phyloP scores from a whole-genome alignment of 805 yeast species.

The Starmerella apis region DNA sequence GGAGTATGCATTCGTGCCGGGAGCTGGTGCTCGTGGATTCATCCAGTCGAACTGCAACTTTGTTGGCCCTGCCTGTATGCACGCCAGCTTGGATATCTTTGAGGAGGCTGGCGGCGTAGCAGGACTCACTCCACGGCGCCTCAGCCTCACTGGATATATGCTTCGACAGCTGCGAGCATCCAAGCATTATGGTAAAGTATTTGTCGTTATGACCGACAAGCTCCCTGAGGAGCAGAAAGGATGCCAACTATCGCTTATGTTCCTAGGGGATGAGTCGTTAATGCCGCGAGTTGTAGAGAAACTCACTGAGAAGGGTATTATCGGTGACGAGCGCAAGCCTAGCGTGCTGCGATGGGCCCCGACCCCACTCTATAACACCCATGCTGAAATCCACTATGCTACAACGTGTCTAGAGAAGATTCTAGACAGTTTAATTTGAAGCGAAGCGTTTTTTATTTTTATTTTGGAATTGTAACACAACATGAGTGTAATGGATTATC shows the following conservation, averaged over 20 bases:
- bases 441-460: too few relatives aligned
- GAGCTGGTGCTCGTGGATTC: conserved; percentile 75
- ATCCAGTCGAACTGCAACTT: conserved; percentile 88
- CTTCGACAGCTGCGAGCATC: conserved; percentile 40
- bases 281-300: conserved; percentile 52
- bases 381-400: conserved; percentile 47
- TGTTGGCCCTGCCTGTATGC: conserved; percentile 65
- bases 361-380: conserved; percentile 69
- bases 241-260: conserved; percentile 68
- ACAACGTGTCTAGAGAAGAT: conserved; percentile 37
- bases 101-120: conserved; percentile 53
- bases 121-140: conserved; percentile 45
- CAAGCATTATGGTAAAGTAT: conserved; percentile 38
- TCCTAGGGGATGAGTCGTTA: conserved; percentile 32
- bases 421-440: conserved; percentile 7
- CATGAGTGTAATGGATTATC: too few relatives aligned
- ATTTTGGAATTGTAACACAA: too few relatives aligned
- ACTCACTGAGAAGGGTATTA: conserved; percentile 48
- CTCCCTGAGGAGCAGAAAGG: conserved; percentile 49
- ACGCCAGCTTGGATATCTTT: conserved; percentile 54
- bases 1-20: conserved; percentile 69
- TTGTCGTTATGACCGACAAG: conserved; percentile 67
- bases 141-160: conserved; percentile 48
- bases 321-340: conserved; percentile 85
- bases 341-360: conserved; percentile 88